phyloP scores from a whole-genome alignment of 2,329 filamentous ascomycete species.

The Arthrobotrys pseudoclavata region DNA sequence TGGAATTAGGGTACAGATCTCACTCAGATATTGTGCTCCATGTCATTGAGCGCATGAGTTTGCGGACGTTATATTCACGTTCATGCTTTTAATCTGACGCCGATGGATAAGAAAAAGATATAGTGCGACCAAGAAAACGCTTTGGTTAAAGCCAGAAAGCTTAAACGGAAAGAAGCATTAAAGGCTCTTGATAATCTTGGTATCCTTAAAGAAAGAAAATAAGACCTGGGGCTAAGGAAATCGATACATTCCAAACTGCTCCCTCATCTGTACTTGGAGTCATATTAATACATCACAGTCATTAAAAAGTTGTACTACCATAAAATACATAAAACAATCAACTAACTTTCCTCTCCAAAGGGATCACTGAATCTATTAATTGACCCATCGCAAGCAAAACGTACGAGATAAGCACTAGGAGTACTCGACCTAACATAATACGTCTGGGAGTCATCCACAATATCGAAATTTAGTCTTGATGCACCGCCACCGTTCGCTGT shows the following conservation, averaged over 20 bases:
- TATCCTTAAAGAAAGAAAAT: neutral
- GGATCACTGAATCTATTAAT: neutral
- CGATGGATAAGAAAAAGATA: too few species aligned
- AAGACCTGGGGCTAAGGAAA: too few species aligned
- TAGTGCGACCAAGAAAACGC: too few species aligned
- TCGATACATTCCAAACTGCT: neutral
- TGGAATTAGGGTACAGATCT: too few species aligned
- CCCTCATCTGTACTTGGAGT: neutral
- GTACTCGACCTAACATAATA: slow-evolving; percentile 2
- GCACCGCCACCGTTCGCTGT: slow-evolving; percentile 2
- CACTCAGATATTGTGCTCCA: too few species aligned
- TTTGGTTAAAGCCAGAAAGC: too few species aligned
- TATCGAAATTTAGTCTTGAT: neutral
- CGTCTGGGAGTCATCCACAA: neutral
- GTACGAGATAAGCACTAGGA: slow-evolving; percentile 10
- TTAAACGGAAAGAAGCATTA: too few species aligned
- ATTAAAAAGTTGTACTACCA: neutral
- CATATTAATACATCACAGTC: slow-evolving; percentile 18
- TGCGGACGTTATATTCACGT: too few species aligned
- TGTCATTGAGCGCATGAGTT: too few species aligned
- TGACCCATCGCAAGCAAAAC: slow-evolving; percentile 12
- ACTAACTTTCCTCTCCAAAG: slow-evolving; percentile 18
- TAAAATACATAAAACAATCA: neutral
- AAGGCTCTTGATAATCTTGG: too few species aligned
- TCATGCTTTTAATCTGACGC: too few species aligned